These are phyloP conservation scores for Chlamydomonas sp. DNA, from an alignment of 139 green algal genomes.

Conservation along the genomic window DNA sequence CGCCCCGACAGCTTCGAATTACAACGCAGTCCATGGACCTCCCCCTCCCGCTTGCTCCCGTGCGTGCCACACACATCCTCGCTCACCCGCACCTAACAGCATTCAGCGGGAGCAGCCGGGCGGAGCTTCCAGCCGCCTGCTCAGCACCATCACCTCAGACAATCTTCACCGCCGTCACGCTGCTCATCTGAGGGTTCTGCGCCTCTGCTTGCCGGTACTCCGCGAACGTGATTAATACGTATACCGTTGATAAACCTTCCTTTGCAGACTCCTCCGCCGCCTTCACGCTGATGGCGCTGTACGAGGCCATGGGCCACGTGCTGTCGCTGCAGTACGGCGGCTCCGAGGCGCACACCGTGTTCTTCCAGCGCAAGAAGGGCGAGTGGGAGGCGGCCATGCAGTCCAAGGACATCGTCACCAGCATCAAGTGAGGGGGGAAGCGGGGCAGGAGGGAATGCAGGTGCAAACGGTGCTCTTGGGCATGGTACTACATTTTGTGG, in stretches of 20 bases:
- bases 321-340: conserved; percentile 93
- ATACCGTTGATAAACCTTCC: not conserved
- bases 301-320: conserved; percentile 91
- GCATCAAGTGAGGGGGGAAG: conserved; percentile 40
- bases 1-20: too few species aligned
- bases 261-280: conserved; percentile 66
- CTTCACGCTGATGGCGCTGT: conserved; percentile 89
- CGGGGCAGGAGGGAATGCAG: not conserved
- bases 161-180: too few species aligned
- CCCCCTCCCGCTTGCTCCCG: too few species aligned
- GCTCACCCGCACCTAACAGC: too few species aligned
- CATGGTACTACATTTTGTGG: not conserved
- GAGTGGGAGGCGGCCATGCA: conserved; percentile 77
- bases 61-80: too few species aligned
- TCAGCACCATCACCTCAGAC: too few species aligned
- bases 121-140: too few species aligned
- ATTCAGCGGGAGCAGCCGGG: too few species aligned
- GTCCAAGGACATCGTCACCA: conserved; percentile 60
- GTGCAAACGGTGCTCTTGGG: not conserved
- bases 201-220: too few species aligned
- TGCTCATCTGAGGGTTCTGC: not conserved
- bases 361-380: conserved; percentile 87
- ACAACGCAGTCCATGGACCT: too few species aligned
- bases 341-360: conserved; percentile 89
- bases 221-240: too few species aligned